Conservation (phyloP, 2,329 filamentous ascomycete species). For the Incumbomyces delicatus region DNA sequence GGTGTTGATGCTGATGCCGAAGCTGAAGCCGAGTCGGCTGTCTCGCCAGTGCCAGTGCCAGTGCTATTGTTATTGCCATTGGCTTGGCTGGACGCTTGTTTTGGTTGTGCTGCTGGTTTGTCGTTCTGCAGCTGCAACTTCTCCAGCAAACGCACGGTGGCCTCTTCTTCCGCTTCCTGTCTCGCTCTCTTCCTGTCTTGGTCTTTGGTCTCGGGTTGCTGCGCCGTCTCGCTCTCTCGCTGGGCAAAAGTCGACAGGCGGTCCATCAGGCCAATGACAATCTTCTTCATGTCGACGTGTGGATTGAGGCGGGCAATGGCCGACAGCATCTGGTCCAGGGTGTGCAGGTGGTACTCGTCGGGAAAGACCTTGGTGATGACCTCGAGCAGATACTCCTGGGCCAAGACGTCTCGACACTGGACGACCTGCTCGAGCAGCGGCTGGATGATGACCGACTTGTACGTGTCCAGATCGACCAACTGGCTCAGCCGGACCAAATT, state of each 20-base stretch:
- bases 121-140: conserved; percentile 55
- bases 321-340: conserved; percentile 85
- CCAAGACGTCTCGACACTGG: conserved; percentile 90
- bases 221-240: conserved; percentile 62
- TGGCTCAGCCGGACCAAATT: conserved; percentile 94
- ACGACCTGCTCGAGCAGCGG: conserved; percentile 93
- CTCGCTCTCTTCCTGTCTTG: conserved; percentile 56
- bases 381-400: conserved; percentile 94
- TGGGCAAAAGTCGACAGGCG: conserved; percentile 90
- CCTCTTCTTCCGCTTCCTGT: conserved; percentile 73
- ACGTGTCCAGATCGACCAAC: conserved; percentile 85
- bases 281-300: conserved; percentile 94
- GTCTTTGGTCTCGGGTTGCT: conserved; percentile 36
- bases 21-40: too few species aligned
- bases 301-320: conserved; percentile 89
- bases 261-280: conserved; percentile 97
- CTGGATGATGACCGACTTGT: conserved; percentile 80
- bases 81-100: conserved; percentile 15
- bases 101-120: conserved; percentile 20
- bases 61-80: too few species aligned
- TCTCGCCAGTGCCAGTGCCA: too few species aligned
- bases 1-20: conserved; percentile 21
- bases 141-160: conserved; percentile 66
- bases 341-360: conserved; percentile 96
- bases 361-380: conserved; percentile 99